phyloP scores from a whole-genome alignment of 1,284 basidiomycete genomes.

The Fomitopsis schrenkii region DNA sequence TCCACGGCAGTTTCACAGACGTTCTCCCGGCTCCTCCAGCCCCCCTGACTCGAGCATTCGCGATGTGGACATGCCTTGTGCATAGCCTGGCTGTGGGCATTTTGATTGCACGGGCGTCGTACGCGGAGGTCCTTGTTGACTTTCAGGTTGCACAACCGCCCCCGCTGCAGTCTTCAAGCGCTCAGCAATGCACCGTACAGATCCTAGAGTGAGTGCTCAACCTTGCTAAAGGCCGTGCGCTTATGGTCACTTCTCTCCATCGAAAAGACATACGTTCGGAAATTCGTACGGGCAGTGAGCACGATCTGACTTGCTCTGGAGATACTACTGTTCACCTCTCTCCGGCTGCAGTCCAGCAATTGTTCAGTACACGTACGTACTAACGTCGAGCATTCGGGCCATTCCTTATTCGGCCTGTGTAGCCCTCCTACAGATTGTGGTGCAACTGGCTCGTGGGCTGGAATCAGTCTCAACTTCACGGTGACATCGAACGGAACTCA shows the following conservation, averaged over 20 bases:
- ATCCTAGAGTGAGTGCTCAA: slow-evolving; percentile 53
- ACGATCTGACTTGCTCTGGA: background rate
- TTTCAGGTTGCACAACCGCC: slow-evolving; percentile 74
- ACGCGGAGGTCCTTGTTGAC: slow-evolving; percentile 50
- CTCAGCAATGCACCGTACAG: slow-evolving; percentile 58
- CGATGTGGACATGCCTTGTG: slow-evolving; percentile 12
- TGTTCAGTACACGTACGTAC: slow-evolving; percentile 55
- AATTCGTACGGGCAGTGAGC: slow-evolving; percentile 65
- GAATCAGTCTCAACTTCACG: slow-evolving; percentile 69
- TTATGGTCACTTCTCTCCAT: background rate
- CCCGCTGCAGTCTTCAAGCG: slow-evolving; percentile 47
- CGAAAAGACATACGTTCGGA: slow-evolving; percentile 60
- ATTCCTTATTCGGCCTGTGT: background rate
- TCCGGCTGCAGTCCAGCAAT: slow-evolving; percentile 52
- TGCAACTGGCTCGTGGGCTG: slow-evolving; percentile 69
- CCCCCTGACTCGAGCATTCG: background rate
- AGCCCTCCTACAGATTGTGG: slow-evolving; percentile 75
- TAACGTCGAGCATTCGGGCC: background rate
- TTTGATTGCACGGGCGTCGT: slow-evolving; percentile 13
- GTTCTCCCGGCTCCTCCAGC: background rate
- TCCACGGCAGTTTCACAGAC: background rate
- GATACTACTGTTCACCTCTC: slow-evolving; percentile 2
- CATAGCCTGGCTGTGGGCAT: slow-evolving; percentile 14
- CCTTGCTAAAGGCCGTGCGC: background rate
- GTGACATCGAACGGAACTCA: slow-evolving; percentile 78